Evolutionary conservation across 2,329 filamentous ascomycete genomes (phyloP).

Genomic region (Fusarium praegraminearum): DNA sequence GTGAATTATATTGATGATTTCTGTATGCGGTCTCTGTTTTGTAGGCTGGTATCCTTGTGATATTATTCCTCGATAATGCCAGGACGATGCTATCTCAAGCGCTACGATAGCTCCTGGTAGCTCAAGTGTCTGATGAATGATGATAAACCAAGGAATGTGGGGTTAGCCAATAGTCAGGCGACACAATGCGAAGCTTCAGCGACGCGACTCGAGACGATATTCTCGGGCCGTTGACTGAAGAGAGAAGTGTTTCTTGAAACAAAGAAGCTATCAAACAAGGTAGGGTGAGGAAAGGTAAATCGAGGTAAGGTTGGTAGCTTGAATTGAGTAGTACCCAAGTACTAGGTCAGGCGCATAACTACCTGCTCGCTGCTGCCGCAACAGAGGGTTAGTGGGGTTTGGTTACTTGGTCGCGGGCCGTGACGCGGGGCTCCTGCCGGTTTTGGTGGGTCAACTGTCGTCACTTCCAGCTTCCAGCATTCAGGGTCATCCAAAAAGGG

Average conservation of each 20-base stretch:
- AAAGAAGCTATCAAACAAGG: neutral
- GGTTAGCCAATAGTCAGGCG: conserved; percentile 1
- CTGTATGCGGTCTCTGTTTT: too few relatives aligned
- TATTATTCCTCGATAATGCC: neutral
- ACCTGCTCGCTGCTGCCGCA: conserved; percentile 15
- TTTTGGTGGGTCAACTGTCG: conserved; percentile 35
- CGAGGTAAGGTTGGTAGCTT: conserved; percentile 5
- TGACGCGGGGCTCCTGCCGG: conserved; percentile 38
- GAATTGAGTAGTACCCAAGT: neutral
- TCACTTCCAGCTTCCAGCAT: conserved; percentile 22
- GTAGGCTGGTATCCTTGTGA: neutral
- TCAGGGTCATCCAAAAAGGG: conserved; percentile 24
- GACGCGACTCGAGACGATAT: neutral
- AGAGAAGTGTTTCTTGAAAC: neutral
- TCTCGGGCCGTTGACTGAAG: neutral
- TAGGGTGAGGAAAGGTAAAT: neutral
- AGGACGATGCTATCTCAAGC: conserved; percentile 39
- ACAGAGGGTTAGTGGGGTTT: conserved; percentile 30
- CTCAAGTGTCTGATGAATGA: conserved; percentile 21
- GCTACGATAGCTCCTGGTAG: conserved; percentile 19
- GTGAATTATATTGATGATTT: neutral
- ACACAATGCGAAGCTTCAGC: neutral
- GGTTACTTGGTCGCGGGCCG: conserved; percentile 23
- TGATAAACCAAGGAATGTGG: conserved; percentile 15
- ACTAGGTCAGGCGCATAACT: conserved; percentile 32